Conservation (phyloP, 2,329 filamentous ascomycete genomes). For the Neospermospora avenae region DNA sequence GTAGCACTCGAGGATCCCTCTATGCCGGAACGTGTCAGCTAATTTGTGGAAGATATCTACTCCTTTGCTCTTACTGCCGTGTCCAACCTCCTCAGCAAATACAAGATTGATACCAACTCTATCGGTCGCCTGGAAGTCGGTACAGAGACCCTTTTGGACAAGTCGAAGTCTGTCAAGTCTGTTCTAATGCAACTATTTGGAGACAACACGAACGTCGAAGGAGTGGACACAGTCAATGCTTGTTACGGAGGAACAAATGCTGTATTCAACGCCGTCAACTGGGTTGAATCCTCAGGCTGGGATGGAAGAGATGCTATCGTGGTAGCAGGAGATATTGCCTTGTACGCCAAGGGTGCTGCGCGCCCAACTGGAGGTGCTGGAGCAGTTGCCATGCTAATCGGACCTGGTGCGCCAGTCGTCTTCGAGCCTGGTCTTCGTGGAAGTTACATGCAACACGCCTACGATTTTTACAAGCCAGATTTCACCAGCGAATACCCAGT, state of each 20-base stretch:
- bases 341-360: constrained; percentile 80
- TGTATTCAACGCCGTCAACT: constrained; percentile 79
- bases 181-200: constrained; percentile 84
- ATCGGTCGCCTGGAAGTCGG: constrained; percentile 81
- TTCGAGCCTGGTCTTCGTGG: constrained; percentile 77
- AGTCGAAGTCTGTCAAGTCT: constrained; percentile 88
- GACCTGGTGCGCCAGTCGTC: constrained; percentile 72
- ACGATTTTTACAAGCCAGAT: constrained; percentile 90
- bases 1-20: constrained; percentile 45
- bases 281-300: constrained; percentile 84
- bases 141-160: constrained; percentile 82
- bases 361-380: constrained; percentile 79
- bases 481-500: constrained; percentile 83
- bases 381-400: constrained; percentile 74
- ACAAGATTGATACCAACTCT: constrained; percentile 74
- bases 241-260: constrained; percentile 87
- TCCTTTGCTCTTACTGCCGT: constrained; percentile 76
- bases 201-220: constrained; percentile 81
- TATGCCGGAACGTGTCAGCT: neutral
- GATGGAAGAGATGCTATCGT: constrained; percentile 80
- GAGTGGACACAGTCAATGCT: constrained; percentile 78
- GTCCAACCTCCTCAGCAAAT: constrained; percentile 76
- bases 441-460: constrained; percentile 78
- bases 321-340: constrained; percentile 76
- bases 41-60: constrained; percentile 67